phyloP scores from a whole-genome alignment of 306 rosid genomes.

The Herpetospermum pedunculosum region DNA sequence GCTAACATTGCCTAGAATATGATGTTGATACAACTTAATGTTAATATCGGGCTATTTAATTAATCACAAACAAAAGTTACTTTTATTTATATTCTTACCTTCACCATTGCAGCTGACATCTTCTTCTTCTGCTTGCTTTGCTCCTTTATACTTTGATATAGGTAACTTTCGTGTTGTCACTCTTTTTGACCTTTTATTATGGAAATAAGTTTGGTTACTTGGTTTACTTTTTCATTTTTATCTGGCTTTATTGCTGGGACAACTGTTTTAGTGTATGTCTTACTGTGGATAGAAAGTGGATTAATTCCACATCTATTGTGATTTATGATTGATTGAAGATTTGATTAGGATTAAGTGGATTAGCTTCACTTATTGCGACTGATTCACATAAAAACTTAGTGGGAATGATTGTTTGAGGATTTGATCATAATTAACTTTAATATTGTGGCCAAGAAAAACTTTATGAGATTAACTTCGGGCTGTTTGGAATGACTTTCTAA shows the following conservation, averaged over 20 bases:
- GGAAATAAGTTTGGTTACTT: neutral
- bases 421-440: neutral
- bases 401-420: neutral
- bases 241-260: neutral
- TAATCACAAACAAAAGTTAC: neutral
- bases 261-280: neutral
- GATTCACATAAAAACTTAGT: neutral
- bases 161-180: neutral
- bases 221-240: neutral
- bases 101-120: neutral
- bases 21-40: neutral
- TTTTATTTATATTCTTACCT: neutral
- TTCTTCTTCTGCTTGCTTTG: neutral
- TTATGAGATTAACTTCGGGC: neutral
- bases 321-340: neutral
- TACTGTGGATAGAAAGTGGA: neutral
- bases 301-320: neutral
- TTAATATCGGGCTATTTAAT: neutral
- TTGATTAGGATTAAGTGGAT: neutral
- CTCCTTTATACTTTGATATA: neutral
- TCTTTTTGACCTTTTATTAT: neutral
- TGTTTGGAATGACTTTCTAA: too few species aligned
- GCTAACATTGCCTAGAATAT: neutral
- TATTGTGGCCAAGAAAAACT: neutral
- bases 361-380: neutral